A percentile compares a stretch with the other conserved stretches of the same genome.
Conservation (phyloP, 2,329 filamentous ascomycete species). For the Tolypocladium capitatum region DNA sequence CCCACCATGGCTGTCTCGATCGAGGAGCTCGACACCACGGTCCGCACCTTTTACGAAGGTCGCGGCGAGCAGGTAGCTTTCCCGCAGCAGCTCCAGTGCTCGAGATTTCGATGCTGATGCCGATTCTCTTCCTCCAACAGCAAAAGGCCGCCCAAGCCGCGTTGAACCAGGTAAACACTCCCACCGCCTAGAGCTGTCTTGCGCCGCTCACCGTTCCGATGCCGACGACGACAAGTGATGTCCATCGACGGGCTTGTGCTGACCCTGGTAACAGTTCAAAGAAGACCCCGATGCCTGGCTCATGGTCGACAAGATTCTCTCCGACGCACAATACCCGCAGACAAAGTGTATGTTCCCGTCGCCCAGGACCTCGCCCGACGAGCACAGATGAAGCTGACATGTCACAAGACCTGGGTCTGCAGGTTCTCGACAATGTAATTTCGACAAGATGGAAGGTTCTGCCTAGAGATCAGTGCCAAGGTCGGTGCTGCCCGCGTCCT, state of each 20-base stretch:
- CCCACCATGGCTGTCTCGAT: slow-evolving; percentile 57
- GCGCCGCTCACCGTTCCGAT: not conserved
- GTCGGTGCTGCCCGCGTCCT: slow-evolving; percentile 24
- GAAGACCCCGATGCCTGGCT: slow-evolving; percentile 98
- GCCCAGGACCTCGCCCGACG: slow-evolving; percentile 1
- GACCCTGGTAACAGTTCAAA: slow-evolving; percentile 59
- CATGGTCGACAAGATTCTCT: slow-evolving; percentile 90
- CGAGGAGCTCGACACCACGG: slow-evolving; percentile 89
- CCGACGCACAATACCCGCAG: slow-evolving; percentile 83
- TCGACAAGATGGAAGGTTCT: slow-evolving; percentile 98
- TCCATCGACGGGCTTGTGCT: slow-evolving; percentile 2
- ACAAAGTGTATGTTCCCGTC: slow-evolving; percentile 67
- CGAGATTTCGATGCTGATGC: slow-evolving; percentile 19
- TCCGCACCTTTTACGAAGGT: slow-evolving; percentile 95
- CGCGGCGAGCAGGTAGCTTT: slow-evolving; percentile 74
- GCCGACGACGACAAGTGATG: not conserved
- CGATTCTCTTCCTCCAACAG: slow-evolving; percentile 35
- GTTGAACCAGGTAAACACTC: slow-evolving; percentile 66
- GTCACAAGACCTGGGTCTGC: slow-evolving; percentile 67
- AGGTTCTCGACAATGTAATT: slow-evolving; percentile 96
- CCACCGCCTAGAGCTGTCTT: not conserved
- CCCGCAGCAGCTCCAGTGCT: not conserved
- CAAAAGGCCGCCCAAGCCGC: slow-evolving; percentile 93
- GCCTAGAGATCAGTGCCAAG: slow-evolving; percentile 89
- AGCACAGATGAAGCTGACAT: slow-evolving; percentile 8